Percentiles rank a stretch among this genome's conserved stretches.
phyloP scores from a whole-genome alignment of 2,329 filamentous ascomycete species.

The Talaromyces marneffei region DNA sequence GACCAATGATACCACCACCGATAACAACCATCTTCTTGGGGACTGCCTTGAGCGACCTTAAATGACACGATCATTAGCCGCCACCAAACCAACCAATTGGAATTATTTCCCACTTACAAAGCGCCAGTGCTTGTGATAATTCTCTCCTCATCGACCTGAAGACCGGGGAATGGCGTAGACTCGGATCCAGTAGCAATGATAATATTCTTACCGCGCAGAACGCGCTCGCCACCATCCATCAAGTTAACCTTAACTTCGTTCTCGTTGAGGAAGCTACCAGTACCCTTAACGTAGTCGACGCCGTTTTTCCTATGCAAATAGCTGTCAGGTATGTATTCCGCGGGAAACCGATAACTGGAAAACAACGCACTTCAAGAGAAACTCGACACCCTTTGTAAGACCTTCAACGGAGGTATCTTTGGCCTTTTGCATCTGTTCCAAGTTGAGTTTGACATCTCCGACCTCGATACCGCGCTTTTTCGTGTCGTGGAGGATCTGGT shows the following conservation, averaged over 20 bases:
- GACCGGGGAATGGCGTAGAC: conserved; percentile 89
- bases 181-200: conserved; percentile 95
- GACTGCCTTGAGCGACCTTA: conserved; percentile 67
- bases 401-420: conserved; percentile 87
- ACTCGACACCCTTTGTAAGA: conserved; percentile 96
- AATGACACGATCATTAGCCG: background rate
- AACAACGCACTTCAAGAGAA: conserved; percentile 65
- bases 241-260: conserved; percentile 88
- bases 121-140: conserved; percentile 96
- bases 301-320: conserved; percentile 67
- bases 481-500: conserved; percentile 93
- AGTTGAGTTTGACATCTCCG: conserved; percentile 92
- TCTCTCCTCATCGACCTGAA: conserved; percentile 95
- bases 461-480: conserved; percentile 97
- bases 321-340: background rate
- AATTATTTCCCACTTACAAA: conserved; percentile 43
- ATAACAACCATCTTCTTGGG: conserved; percentile 97
- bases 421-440: conserved; percentile 94
- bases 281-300: conserved; percentile 95
- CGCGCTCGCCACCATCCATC: conserved; percentile 84
- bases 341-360: background rate
- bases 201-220: conserved; percentile 89
- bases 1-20: conserved; percentile 95
- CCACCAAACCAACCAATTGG: too few relatives aligned
- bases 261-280: conserved; percentile 78